phyloP scores from a whole-genome alignment of 2,329 filamentous ascomycete genomes.

The Botrytis fabae region DNA sequence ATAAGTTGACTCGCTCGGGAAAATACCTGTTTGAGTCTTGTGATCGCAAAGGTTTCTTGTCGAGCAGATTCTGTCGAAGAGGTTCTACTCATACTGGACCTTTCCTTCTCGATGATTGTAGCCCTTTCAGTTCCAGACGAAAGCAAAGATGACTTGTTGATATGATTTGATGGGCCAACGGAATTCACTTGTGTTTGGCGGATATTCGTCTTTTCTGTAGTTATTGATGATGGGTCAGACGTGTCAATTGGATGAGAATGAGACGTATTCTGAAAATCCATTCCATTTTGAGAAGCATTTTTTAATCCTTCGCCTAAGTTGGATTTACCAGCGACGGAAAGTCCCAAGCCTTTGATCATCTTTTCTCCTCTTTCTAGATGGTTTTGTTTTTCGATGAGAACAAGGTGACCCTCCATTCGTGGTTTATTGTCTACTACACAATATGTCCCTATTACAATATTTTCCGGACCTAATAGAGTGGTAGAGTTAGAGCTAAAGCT shows the following conservation, averaged over 20 bases:
- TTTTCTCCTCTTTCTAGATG: conserved; percentile 52
- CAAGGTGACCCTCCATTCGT: conserved; percentile 55
- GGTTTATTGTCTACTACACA: conserved; percentile 58
- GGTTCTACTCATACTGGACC: conserved; percentile 14
- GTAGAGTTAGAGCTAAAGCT: neutral
- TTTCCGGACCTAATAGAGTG: conserved; percentile 20
- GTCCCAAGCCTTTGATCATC: conserved; percentile 54
- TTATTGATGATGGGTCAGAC: too few species aligned
- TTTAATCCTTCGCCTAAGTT: conserved; percentile 29
- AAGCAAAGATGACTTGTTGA: neutral
- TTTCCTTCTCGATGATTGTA: neutral
- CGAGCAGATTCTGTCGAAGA: conserved; percentile 11
- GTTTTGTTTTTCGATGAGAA: conserved; percentile 52
- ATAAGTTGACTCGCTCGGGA: conserved; percentile 30
- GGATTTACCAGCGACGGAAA: conserved; percentile 53
- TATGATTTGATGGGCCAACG: neutral
- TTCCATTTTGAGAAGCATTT: neutral
- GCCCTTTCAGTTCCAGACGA: neutral
- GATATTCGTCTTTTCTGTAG: neutral
- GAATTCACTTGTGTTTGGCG: neutral
- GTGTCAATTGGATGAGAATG: neutral
- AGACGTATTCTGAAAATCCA: neutral
- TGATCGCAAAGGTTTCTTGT: conserved; percentile 16
- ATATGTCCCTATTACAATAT: conserved; percentile 56
- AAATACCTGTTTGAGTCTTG: conserved; percentile 26